Percentiles rank a stretch among this genome's conserved stretches.
These are phyloP conservation scores for Lactarius tabidus DNA, from an alignment of 768 basidiomycete genomes.

Conservation along the genomic window DNA sequence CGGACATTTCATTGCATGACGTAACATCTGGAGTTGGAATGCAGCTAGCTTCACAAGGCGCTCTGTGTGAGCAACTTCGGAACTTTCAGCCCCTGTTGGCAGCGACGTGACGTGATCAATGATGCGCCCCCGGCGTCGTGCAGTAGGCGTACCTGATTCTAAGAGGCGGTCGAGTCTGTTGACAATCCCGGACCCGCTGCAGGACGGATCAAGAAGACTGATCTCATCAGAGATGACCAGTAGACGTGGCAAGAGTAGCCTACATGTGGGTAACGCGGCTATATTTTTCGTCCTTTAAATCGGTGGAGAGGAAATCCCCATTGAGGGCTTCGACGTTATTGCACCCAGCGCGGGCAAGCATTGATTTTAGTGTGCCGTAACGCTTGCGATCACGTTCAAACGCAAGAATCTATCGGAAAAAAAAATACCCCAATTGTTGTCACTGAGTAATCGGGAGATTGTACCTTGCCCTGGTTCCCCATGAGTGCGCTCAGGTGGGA, in stretches of 20 bases:
- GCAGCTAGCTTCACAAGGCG: slow-evolving; percentile 78
- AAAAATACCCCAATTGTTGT: not conserved
- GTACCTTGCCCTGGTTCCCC: slow-evolving; percentile 74
- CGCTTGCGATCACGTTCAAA: slow-evolving; percentile 85
- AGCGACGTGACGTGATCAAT: slow-evolving; percentile 15
- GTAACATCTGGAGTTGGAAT: slow-evolving; percentile 89
- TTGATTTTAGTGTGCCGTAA: slow-evolving; percentile 76
- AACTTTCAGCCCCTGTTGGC: slow-evolving; percentile 46
- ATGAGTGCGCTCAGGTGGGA: slow-evolving; percentile 89
- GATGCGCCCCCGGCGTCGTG: not conserved
- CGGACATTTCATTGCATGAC: slow-evolving; percentile 93
- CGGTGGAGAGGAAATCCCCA: slow-evolving; percentile 77
- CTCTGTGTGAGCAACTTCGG: slow-evolving; percentile 51
- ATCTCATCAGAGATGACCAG: not conserved
- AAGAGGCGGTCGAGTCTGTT: slow-evolving; percentile 84
- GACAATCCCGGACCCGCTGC: slow-evolving; percentile 91
- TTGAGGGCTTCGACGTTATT: slow-evolving; percentile 72
- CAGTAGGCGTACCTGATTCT: slow-evolving; percentile 52
- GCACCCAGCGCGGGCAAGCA: slow-evolving; percentile 84
- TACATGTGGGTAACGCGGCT: slow-evolving; percentile 81
- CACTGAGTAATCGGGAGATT: not conserved
- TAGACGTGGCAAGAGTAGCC: slow-evolving; percentile 30
- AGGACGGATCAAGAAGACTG: slow-evolving; percentile 93
- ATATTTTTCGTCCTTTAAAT: slow-evolving; percentile 63
- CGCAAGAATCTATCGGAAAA: slow-evolving; percentile 58